Conservation (phyloP, 1,284 basidiomycete genomes). For the Heterobasidion irregulare region DNA sequence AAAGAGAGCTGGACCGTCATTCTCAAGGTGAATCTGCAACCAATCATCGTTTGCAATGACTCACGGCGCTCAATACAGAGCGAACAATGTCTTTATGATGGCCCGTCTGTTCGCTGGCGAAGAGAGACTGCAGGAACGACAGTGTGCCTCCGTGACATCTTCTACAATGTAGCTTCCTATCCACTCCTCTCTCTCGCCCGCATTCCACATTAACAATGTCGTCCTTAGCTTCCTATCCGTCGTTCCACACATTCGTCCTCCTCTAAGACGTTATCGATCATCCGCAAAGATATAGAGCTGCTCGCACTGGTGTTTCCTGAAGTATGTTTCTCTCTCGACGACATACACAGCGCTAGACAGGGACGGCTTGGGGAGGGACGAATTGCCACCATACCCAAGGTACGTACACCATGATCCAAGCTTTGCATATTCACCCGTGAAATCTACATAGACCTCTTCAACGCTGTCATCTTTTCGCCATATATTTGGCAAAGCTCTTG, state of each 20-base stretch:
- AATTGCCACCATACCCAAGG: slow-evolving; percentile 57
- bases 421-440: background rate
- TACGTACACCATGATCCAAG: slow-evolving; percentile 17
- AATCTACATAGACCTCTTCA: slow-evolving; percentile 44
- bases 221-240: slow-evolving; percentile 65
- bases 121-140: slow-evolving; percentile 68
- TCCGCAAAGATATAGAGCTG: slow-evolving; percentile 64
- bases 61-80: slow-evolving; percentile 32
- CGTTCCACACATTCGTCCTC: slow-evolving; percentile 57
- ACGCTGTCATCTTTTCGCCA: slow-evolving; percentile 56
- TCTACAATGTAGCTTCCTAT: slow-evolving; percentile 56
- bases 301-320: slow-evolving; percentile 66
- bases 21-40: slow-evolving; percentile 47
- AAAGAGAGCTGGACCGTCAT: slow-evolving; percentile 66
- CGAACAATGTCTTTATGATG: slow-evolving; percentile 57
- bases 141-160: slow-evolving; percentile 77
- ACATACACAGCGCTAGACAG: slow-evolving; percentile 31
- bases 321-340: slow-evolving; percentile 65
- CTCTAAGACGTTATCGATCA: slow-evolving; percentile 48
- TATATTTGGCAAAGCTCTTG: slow-evolving; percentile 58
- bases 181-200: slow-evolving; percentile 15
- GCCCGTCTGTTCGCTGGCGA: slow-evolving; percentile 65
- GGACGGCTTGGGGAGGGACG: slow-evolving; percentile 29
- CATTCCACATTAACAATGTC: slow-evolving; percentile 4
- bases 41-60: background rate